Conservation (phyloP, 2,329 filamentous ascomycete species). For the Fusarium sublunatum region DNA sequence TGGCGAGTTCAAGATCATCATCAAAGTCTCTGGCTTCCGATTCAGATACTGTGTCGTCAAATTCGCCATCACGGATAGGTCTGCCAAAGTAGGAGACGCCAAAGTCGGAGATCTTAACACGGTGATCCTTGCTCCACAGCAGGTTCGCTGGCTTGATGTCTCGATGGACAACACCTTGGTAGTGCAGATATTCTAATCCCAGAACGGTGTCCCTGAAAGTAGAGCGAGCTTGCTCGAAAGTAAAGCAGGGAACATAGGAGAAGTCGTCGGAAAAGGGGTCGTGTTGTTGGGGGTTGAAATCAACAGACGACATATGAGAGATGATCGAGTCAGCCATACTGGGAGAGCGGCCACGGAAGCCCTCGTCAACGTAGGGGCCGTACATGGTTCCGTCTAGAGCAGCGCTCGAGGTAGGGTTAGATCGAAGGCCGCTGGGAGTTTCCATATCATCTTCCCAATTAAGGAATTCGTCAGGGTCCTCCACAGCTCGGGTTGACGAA, state of each 20-base stretch:
- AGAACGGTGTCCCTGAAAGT: constrained; percentile 94
- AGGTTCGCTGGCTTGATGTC: constrained; percentile 93
- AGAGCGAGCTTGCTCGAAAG: constrained; percentile 81
- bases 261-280: constrained; percentile 85
- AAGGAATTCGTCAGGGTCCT: constrained; percentile 52
- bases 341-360: constrained; percentile 74
- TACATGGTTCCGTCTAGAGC: constrained; percentile 83
- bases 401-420: constrained; percentile 63
- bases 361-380: constrained; percentile 72
- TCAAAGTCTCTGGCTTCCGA: constrained; percentile 89
- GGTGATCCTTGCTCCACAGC: constrained; percentile 83
- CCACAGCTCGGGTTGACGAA: constrained; percentile 51
- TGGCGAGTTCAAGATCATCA: constrained; percentile 94
- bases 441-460: constrained; percentile 64
- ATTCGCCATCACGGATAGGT: constrained; percentile 84
- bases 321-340: constrained; percentile 84
- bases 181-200: constrained; percentile 92
- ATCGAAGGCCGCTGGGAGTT: constrained; percentile 64
- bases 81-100: constrained; percentile 97
- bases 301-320: constrained; percentile 74
- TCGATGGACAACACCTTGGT: constrained; percentile 84
- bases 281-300: constrained; percentile 68
- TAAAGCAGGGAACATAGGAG: constrained; percentile 93
- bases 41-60: constrained; percentile 78
- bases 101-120: constrained; percentile 98